Percentiles rank a stretch among this genome's conserved stretches.
phyloP scores from a whole-genome alignment of 805 yeast species.

The Metschnikowia lachancei region DNA sequence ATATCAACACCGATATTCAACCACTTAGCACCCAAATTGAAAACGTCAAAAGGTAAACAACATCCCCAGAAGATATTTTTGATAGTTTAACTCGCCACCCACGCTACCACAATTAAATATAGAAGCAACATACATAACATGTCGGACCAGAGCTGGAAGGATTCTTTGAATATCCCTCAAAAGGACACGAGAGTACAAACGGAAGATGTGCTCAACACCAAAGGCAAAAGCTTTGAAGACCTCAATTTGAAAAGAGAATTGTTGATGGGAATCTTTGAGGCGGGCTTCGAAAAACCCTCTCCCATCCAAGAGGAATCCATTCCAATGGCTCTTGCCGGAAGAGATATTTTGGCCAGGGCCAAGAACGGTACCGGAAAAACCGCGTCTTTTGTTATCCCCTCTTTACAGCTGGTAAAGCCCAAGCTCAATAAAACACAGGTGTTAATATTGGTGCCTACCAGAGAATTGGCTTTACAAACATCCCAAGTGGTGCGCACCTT shows the following conservation, averaged over 20 bases:
- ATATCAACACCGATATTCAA: too few species aligned
- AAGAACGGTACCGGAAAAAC: constrained; percentile 99
- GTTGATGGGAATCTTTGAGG: constrained; percentile 97
- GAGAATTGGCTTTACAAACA: constrained; percentile 96
- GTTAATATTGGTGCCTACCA: constrained; percentile 89
- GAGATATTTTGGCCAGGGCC: constrained; percentile 95
- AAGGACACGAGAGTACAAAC: constrained; percentile 96
- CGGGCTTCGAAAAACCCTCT: constrained; percentile 96
- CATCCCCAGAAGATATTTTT: constrained; percentile 1
- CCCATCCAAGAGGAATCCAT: constrained; percentile 98
- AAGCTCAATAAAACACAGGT: constrained; percentile 84
- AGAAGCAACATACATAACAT: constrained; percentile 6
- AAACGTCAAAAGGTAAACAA: not conserved
- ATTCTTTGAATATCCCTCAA: constrained; percentile 66
- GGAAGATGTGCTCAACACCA: constrained; percentile 89
- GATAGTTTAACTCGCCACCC: constrained; percentile 1
- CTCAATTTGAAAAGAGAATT: constrained; percentile 88
- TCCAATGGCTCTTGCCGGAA: constrained; percentile 91
- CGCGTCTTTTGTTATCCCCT: constrained; percentile 94
- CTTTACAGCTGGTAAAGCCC: constrained; percentile 85
- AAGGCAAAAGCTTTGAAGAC: constrained; percentile 89
- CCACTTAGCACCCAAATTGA: not conserved
- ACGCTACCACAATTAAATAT: constrained; percentile 1
- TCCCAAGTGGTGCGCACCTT: constrained; percentile 95
- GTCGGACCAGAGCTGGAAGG: constrained; percentile 56